Percentiles rank a stretch among this genome's conserved stretches.
Evolutionary conservation across 768 basidiomycete genomes (phyloP).

Genomic region (Leccinellum rugosiceps): DNA sequence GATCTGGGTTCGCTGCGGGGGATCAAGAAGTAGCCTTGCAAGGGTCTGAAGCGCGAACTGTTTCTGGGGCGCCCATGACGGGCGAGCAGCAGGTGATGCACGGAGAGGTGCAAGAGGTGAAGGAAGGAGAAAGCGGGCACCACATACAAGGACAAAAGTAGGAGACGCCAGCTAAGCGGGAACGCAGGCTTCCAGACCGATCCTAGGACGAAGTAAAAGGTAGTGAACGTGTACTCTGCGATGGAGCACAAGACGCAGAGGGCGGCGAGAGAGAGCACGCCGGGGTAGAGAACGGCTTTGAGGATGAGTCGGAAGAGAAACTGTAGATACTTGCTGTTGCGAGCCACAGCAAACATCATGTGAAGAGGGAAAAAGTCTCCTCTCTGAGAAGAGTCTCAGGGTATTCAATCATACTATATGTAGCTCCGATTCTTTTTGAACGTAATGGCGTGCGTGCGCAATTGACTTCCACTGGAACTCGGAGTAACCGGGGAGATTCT

Average conservation of each 20-base stretch:
- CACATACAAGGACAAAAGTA: slow-evolving; percentile 12
- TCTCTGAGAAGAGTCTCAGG: too few species aligned
- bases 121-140: slow-evolving; percentile 11
- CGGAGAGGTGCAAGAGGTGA: slow-evolving; percentile 6
- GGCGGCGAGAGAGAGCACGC: background rate
- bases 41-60: background rate
- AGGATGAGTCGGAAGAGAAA: background rate
- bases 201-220: slow-evolving; percentile 4
- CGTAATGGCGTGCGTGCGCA: too few species aligned
- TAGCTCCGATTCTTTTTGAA: too few species aligned
- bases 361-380: too few species aligned
- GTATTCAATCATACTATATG: too few species aligned
- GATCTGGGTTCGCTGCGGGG: slow-evolving; percentile 6
- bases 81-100: background rate
- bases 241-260: slow-evolving; percentile 6
- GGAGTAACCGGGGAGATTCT: too few species aligned
- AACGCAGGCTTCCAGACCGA: slow-evolving; percentile 18
- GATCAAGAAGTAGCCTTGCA: slow-evolving; percentile 10
- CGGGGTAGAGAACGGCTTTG: background rate
- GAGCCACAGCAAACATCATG: background rate
- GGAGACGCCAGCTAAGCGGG: slow-evolving; percentile 17
- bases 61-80: background rate
- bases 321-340: background rate
- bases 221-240: slow-evolving; percentile 8
- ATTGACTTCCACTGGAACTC: too few species aligned